These are phyloP conservation scores for Claviceps humidiphila DNA, from an alignment of 2,329 filamentous ascomycete genomes.

Conservation along the genomic window DNA sequence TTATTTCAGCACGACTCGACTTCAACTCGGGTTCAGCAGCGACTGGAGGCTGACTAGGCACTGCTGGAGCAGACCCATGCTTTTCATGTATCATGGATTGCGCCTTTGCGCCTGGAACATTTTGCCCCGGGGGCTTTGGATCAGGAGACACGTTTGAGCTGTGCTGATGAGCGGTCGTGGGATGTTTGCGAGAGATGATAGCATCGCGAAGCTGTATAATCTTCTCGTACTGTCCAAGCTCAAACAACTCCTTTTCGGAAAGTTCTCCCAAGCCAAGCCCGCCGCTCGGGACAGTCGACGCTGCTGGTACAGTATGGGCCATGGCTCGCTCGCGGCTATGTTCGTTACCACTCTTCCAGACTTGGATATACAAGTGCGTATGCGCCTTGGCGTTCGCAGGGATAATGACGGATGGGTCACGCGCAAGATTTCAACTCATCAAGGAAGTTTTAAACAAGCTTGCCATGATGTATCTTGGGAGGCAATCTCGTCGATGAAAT, in stretches of 20 bases:
- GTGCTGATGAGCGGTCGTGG: slow-evolving; percentile 42
- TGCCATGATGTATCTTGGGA: background rate
- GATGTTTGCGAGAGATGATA: slow-evolving; percentile 65
- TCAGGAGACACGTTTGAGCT: slow-evolving; percentile 19
- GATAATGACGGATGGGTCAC: background rate
- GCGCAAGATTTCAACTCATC: background rate
- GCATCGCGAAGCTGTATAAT: slow-evolving; percentile 71
- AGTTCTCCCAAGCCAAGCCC: slow-evolving; percentile 7
- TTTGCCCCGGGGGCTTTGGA: background rate
- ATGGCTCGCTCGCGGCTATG: background rate
- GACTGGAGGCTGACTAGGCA: slow-evolving; percentile 22
- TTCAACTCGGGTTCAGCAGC: slow-evolving; percentile 56
- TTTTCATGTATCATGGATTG: background rate
- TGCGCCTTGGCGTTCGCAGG: background rate
- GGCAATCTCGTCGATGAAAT: background rate
- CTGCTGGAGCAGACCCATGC: background rate
- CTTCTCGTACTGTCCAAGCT: slow-evolving; percentile 60
- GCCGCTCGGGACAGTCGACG: background rate
- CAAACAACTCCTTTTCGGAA: slow-evolving; percentile 37
- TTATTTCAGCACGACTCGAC: slow-evolving; percentile 63
- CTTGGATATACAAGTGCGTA: background rate
- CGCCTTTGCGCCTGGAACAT: background rate
- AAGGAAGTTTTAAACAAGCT: background rate
- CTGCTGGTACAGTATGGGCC: slow-evolving; percentile 3
- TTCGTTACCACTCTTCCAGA: background rate